A percentile compares a stretch with the other conserved stretches of the same genome.
These are phyloP conservation scores for Trichoderma oligosporum DNA, from an alignment of 2,329 filamentous ascomycete genomes.

Conservation along the genomic window DNA sequence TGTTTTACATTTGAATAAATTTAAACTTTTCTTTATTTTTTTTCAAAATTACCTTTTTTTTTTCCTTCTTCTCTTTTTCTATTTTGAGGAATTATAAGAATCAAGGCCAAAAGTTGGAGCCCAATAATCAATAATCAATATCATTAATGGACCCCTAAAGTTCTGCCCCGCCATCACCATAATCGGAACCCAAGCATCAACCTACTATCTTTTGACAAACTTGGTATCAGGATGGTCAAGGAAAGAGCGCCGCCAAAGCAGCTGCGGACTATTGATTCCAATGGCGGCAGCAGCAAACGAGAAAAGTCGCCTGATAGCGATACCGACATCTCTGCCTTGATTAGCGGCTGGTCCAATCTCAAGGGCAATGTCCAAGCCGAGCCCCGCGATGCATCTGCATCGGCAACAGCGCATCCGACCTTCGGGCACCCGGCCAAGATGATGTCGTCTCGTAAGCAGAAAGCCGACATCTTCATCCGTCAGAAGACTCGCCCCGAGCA, in stretches of 20 bases:
- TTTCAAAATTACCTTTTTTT: slow-evolving; percentile 32
- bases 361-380: slow-evolving; percentile 25
- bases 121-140: slow-evolving; percentile 4
- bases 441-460: slow-evolving; percentile 51
- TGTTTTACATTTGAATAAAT: slow-evolving; percentile 32
- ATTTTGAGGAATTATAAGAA: too few species aligned
- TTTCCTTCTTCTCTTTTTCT: slow-evolving; percentile 14
- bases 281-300: slow-evolving; percentile 28
- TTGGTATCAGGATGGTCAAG: slow-evolving; percentile 42
- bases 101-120: neutral
- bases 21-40: slow-evolving; percentile 23
- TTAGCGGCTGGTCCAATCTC: slow-evolving; percentile 30
- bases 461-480: slow-evolving; percentile 53
- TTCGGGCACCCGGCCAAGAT: slow-evolving; percentile 42
- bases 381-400: slow-evolving; percentile 20
- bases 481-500: slow-evolving; percentile 55
- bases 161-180: slow-evolving; percentile 5
- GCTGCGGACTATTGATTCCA: slow-evolving; percentile 38
- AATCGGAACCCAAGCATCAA: neutral
- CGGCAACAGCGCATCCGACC: slow-evolving; percentile 27
- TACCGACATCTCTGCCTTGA: slow-evolving; percentile 33
- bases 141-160: neutral
- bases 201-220: slow-evolving; percentile 19
- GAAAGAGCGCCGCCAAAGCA: slow-evolving; percentile 46
- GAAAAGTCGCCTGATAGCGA: slow-evolving; percentile 33